Base-by-base conservation (phyloP, 2,329 filamentous ascomycete genomes). In the Colletotrichum sansevieriae region DNA sequence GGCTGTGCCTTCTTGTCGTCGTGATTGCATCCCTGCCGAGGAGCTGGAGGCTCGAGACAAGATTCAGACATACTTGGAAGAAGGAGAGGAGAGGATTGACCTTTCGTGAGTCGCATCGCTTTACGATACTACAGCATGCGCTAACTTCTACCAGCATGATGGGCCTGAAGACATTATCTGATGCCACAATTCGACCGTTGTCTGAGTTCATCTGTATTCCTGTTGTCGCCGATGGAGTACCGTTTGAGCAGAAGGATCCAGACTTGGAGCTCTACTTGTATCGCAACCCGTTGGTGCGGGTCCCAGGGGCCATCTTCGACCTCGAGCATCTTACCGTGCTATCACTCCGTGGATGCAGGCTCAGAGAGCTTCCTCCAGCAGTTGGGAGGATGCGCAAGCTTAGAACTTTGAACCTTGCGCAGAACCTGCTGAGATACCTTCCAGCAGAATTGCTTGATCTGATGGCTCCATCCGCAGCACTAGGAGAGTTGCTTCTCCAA, bases 361-460 rank as follows among this genome's bases (percentile, higher is more conserved):
- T 94, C 13, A 80, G 79, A 0, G 86, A 91, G 73, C 78, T 94
- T 2, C 88, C 91, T 1, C 81, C 88, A 0, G 82, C 83, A 3
- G 88, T 93, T 56, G 82, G 81, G 22, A 85, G 85, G 37, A 81
- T 93, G 7, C 76, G 75, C 4, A 89, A 88, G 66, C 82, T 94
- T 4, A 80, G 81, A 58, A 84, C 88, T 58, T 84, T 94, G 44
- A 93, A 92, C 72, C 73, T 94, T 9, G 87, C 89, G 1, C 86
- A 90, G 61, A 93, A 93, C 70, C 78, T 79, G 5, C 80, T 94
- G 11, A 82, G 82, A 7, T 85, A 81, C 68, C 81, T 94, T 1
- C 91, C 91, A 0, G 85, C 82, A 63, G 90, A 92, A 74, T 79
- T 93, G 1, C 80, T 92, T 1, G 77, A 85, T 25, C 80, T 92